Evolutionary conservation across 768 basidiomycete genomes (phyloP).

Genomic region (Mycena sanguinolenta): DNA sequence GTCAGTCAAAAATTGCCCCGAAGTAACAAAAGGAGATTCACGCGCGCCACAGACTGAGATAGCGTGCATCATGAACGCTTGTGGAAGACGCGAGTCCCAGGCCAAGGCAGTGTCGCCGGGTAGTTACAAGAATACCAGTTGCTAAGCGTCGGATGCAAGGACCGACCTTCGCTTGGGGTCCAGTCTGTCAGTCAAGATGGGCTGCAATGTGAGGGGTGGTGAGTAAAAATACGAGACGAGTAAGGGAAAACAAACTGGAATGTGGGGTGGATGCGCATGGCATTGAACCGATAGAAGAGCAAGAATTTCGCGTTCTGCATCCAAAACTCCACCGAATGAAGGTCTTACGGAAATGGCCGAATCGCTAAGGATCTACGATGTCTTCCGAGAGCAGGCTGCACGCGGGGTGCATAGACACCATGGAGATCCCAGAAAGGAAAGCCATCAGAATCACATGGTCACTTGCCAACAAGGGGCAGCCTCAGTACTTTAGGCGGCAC

Average conservation of each 20-base stretch:
- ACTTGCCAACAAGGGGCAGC: slow-evolving; percentile 5
- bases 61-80: background rate
- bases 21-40: background rate
- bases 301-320: no score
- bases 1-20: background rate
- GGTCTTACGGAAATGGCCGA: no score
- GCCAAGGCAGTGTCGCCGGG: background rate
- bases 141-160: background rate
- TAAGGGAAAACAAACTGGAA: no score
- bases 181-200: no score
- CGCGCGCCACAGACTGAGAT: background rate
- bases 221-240: no score
- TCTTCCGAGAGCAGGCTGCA: background rate
- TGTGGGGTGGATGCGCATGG: no score
- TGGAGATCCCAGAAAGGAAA: no score
- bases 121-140: background rate
- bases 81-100: background rate
- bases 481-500: background rate
- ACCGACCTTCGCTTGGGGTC: no score
- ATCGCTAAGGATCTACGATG: background rate
- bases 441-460: slow-evolving; percentile 21
- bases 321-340: no score
- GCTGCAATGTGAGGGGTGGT: no score
- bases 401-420: background rate
- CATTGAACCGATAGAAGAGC: no score